A percentile compares a stretch with the other conserved stretches of the same genome.
phyloP scores from a whole-genome alignment of 768 basidiomycete genomes.

The Tricholoma matsutake region DNA sequence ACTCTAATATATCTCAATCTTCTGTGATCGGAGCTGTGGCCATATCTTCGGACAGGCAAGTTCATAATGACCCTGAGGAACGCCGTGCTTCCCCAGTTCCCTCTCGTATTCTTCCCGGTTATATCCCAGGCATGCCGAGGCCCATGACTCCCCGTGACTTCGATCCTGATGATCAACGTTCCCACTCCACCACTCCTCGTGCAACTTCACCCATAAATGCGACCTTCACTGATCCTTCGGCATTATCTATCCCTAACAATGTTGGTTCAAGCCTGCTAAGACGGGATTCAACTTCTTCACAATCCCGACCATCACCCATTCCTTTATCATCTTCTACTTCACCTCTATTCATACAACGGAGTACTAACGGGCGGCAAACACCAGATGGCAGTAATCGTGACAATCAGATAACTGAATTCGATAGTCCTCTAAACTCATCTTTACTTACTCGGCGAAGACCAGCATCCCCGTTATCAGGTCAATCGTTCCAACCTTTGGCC shows the following conservation, averaged over 20 bases:
- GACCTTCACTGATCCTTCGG: slow-evolving; percentile 26
- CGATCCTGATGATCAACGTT: slow-evolving; percentile 68
- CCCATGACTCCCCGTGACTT: slow-evolving; percentile 87
- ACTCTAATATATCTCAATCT: slow-evolving; percentile 34
- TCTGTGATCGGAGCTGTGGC: slow-evolving; percentile 61
- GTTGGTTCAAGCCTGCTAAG: slow-evolving; percentile 39
- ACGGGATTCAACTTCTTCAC: slow-evolving; percentile 56
- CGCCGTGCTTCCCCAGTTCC: slow-evolving; percentile 62
- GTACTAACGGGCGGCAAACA: slow-evolving; percentile 61
- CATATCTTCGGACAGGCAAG: slow-evolving; percentile 61
- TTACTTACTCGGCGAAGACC: slow-evolving; percentile 59
- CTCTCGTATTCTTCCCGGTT: slow-evolving; percentile 68
- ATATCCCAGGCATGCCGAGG: slow-evolving; percentile 87
- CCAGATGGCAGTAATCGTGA: slow-evolving; percentile 47
- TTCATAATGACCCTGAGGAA: slow-evolving; percentile 44
- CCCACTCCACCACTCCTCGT: slow-evolving; percentile 76
- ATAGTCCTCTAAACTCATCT: slow-evolving; percentile 48
- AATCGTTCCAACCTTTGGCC: slow-evolving; percentile 57
- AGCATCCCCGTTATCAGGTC: slow-evolving; percentile 65
- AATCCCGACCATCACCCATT: slow-evolving; percentile 47
- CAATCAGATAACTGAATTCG: slow-evolving; percentile 39
- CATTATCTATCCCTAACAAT: slow-evolving; percentile 32
- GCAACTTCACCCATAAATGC: slow-evolving; percentile 63
- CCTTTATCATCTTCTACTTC: slow-evolving; percentile 44
- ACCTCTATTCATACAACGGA: slow-evolving; percentile 54